Base-by-base conservation (phyloP, 108 stramenopile species). In the Mediolabrus comicus region DNA sequence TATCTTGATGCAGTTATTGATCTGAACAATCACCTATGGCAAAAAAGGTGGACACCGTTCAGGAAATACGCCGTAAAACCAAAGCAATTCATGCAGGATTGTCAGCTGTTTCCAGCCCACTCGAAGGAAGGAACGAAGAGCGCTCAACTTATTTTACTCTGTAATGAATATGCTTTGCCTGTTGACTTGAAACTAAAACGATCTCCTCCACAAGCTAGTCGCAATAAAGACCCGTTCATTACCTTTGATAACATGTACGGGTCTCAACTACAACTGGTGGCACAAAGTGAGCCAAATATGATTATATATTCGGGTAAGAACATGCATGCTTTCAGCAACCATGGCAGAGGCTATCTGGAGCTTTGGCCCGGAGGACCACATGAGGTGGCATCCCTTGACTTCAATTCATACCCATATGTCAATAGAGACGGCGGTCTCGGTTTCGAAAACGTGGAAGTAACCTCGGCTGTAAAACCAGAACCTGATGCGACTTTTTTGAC, bases 1-100 rank as follows among this genome's bases (percentile, higher is more conserved):
- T 81, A 70, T 26, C 25, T 67, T 58, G 77, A 79, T 55, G 70
- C 52, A 17, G 68, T 76, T 0, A 66, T 74, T 36, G 80, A 77
- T 61, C 29, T 74, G 51, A 77, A 75, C 39, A 32, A 31, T 17
- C 67, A 77, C 9, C 17, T 81, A 11, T 72, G 60, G 26, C 32
- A 79, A 22, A 35, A 8, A 12, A 14, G 28, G 13, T 65, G 46
- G 65, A 22, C 55, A 22, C 65, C 51, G 2, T 9, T 0, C 0
- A 64, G 12, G 7, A 14, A 28, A 3, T 10, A 13, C 0, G 13
- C 1, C 24, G 10, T 3, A 60, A 68, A 27, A 54, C 32, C 46
- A 0, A 59, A 59, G 29, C 77, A 71, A 29, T 53, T 19, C 56
- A 51, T 79, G 70, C 64, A 71, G 49, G 77, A 79, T 67, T 79